phyloP scores from a whole-genome alignment of 768 basidiomycete genomes.

The Rhodotorula diobovata region DNA sequence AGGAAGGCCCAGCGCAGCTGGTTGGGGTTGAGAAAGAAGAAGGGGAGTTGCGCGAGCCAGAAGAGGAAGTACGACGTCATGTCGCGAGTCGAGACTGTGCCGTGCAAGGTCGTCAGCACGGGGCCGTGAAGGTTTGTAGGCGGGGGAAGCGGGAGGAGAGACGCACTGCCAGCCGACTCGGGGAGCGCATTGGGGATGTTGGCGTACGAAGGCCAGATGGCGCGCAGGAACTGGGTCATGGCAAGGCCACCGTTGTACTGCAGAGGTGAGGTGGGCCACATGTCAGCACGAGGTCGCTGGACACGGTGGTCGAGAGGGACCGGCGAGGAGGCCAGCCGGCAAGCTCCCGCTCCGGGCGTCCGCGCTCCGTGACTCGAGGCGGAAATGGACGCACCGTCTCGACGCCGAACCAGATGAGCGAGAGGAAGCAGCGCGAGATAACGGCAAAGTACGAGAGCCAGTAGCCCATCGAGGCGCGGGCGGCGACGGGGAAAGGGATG shows the following conservation, averaged over 20 bases:
- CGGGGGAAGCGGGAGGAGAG: slow-evolving; percentile 31
- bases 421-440: slow-evolving; percentile 52
- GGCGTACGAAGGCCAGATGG: slow-evolving; percentile 71
- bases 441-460: slow-evolving; percentile 85
- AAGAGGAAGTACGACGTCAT: slow-evolving; percentile 71
- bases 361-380: not conserved
- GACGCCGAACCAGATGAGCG: slow-evolving; percentile 32
- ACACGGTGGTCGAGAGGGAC: too few species aligned
- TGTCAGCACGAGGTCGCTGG: not conserved
- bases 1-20: slow-evolving; percentile 71
- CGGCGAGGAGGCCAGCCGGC: too few species aligned
- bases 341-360: not conserved
- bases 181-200: slow-evolving; percentile 64
- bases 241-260: slow-evolving; percentile 35
- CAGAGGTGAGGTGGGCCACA: too few species aligned
- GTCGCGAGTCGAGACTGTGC: slow-evolving; percentile 52
- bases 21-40: slow-evolving; percentile 68
- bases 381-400: not conserved
- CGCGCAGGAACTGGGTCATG: slow-evolving; percentile 53
- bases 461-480: slow-evolving; percentile 80
- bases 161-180: slow-evolving; percentile 59
- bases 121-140: not conserved
- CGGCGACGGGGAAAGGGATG: slow-evolving; percentile 71
- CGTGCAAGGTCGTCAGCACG: not conserved
- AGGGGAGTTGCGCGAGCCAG: slow-evolving; percentile 67